Evolutionary conservation across 805 yeast genomes (phyloP), one percentile per base, ranked within the genome.

Genomic region (Helenozyma baotianmanensis): DNA sequence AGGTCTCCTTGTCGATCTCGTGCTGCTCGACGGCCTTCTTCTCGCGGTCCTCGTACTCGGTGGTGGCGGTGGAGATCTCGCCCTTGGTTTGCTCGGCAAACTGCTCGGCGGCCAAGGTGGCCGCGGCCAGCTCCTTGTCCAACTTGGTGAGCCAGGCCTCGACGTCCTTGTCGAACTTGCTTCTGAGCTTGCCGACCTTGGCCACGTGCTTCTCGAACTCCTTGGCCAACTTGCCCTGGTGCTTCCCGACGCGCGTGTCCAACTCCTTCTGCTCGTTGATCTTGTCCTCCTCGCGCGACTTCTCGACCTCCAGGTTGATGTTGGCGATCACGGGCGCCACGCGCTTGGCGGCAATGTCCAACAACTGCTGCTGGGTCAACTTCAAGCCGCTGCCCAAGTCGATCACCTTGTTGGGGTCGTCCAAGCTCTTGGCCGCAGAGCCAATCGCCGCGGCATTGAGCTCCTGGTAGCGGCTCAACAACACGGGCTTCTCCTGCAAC

Each of bases 331-430:
- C 69, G 4, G 81, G 81, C 21, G 74, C 72, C 23, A 75, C 76
- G 43, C 80, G 64, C 42, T 60, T 61, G 24, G 72, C 70, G 14
- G 80, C 80, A 48, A 75, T 69, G 31, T 64, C 80, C 44, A 72
- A 60, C 40, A 75, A 66, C 51, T 74, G 77, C 34, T 68, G 69
- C 44, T 75, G 77, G 28, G 80, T 69, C 62, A 75, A 60, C 29
- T 51, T 60, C 51, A 74, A 62, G 13, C 80, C 80, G 27, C 72
- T 67, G 35, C 81, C 81, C 40, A 75, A 58, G 43, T 72, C 70
- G 42, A 74, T 54, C 15, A 66, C 52, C 53, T 71, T 63, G 42
- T 70, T 66, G 2, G 76, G 74, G 46, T 72, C 75, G 36, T 67
- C 72, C 38, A 74, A 58, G 26, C 53, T 56, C 23, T 64, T 64